Base-by-base conservation (phyloP, 2,329 filamentous ascomycete genomes). In the Monosporascus sp. region DNA sequence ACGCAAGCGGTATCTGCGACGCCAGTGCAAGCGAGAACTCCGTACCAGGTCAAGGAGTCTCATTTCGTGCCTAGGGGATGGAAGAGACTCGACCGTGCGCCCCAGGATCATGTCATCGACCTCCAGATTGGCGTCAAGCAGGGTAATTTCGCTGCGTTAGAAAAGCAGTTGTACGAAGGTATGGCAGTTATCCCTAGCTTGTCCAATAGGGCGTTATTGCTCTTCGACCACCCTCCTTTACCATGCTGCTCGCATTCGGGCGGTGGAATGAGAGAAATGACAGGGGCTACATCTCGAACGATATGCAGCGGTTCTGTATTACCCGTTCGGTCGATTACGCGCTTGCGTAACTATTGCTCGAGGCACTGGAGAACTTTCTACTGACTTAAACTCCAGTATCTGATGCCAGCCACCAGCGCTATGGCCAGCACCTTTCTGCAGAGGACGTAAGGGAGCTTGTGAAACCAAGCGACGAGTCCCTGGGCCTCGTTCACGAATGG, bases 121-220 rank as follows among this genome's bases (percentile, higher is more conserved):
- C 67, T 85, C 47, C 76, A 81, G 49, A 84, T 85, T 61, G 81
- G 78, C 31, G 64, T 85, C 55, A 83, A 78, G 71, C 81, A 85
- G 64, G 72, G 74, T 54, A 76, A 78, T 44, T 81, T 83, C 53
- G 72, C 74, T 18, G 76, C 78, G 58, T 69, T 85, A 20, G 79
- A 84, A 64, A 72, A 74, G 55, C 79, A 82, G 59, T 69, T 84
- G 6, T 72, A 66, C 31, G 60, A 67, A 61, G 64, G 64, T 64
- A 62, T 46, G 57, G 28, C 31, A 14, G 31, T 35, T 35, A 4
- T 35, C 2, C 31, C 5, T 14, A 14, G 31, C 11, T 35, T 14
- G 11, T 35, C 31, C 31, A 35, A 5, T 7, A 9, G 9, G 31
- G 31, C 31, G 5, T 14, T 14, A 14, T 35, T 35, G 9, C 4